Percentiles rank a stretch among this genome's conserved stretches.
Conservation (phyloP, 805 yeast species). For the Metschnikowia proteae region DNA sequence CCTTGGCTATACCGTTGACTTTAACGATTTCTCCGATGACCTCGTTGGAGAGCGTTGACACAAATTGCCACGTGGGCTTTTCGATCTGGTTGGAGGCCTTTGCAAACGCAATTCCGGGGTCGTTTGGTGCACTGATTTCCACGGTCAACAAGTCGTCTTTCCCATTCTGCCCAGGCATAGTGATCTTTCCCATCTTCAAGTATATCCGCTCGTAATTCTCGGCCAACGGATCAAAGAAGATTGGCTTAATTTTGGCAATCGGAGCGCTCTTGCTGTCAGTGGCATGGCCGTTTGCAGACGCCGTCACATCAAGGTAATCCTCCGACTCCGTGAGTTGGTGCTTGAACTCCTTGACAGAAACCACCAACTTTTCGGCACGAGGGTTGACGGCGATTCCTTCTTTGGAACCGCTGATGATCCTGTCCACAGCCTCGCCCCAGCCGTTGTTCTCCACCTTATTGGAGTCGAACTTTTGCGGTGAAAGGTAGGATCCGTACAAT, state of each 20-base stretch:
- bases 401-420: slow-evolving; percentile 71
- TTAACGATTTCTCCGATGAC: slow-evolving; percentile 67
- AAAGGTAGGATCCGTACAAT: slow-evolving; percentile 66
- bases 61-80: slow-evolving; percentile 59
- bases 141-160: slow-evolving; percentile 48
- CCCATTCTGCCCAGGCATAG: slow-evolving; percentile 24
- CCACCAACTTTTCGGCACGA: slow-evolving; percentile 65
- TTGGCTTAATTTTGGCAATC: slow-evolving; percentile 61
- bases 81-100: slow-evolving; percentile 62
- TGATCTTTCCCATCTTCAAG: slow-evolving; percentile 52
- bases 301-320: slow-evolving; percentile 2
- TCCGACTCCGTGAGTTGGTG: slow-evolving; percentile 33
- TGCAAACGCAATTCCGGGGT: slow-evolving; percentile 50
- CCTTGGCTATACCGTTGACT: slow-evolving; percentile 52
- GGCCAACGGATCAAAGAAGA: slow-evolving; percentile 61
- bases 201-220: slow-evolving; percentile 58
- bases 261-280: slow-evolving; percentile 43
- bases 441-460: slow-evolving; percentile 49
- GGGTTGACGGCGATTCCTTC: slow-evolving; percentile 80
- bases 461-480: slow-evolving; percentile 32
- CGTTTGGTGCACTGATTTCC: slow-evolving; percentile 50
- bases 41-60: slow-evolving; percentile 70
- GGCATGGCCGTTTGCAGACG: slow-evolving; percentile 9
- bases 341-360: slow-evolving; percentile 71
- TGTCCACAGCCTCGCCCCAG: slow-evolving; percentile 83